Evolutionary conservation across 371 early-diverging fungal species (phyloP), one percentile per base, ranked within the genome.

Genomic region (Actinomortierella ambigua): DNA sequence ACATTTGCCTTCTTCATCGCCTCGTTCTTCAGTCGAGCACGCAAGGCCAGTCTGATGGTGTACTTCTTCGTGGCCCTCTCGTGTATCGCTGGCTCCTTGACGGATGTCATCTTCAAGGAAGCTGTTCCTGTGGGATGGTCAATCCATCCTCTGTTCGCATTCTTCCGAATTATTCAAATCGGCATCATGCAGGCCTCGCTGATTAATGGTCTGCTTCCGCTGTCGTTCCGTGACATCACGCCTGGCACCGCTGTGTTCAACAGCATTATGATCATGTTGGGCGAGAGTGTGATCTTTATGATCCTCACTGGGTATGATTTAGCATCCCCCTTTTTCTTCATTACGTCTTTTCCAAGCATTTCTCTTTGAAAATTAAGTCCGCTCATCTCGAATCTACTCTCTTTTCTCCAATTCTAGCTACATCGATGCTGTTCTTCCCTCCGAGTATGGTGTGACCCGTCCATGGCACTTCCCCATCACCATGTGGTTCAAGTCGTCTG

Each of bases 401-500:
- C 7, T 50, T 28, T n/a, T 20, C 15, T 24, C 11, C 34, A 6
- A 34, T 6, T 34, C 6, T 50, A 65, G 65, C 40, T 66, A 71
- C 17, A 15, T 71, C 27, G 71, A 66, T 23, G 71, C 71, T 1
- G 63, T 71, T 2, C 53, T 87, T 2, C 87, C 87, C 7, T 62
- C 79, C 3, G 89, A 91, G 65, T 90, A 79, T 65, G 92, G 92
- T 23, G 81, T 84, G 42, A 63, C 55, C 3, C 81, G 79, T 63
- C 79, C 83, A 9, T 91, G 90, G 90, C 81, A 91, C 69, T 89
- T 82, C 57, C 80, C 83, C 18, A 59, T 90, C 54, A 69, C 86
- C 14, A 75, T 77, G 14, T 59, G 80, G 29, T 80, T 82, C 64
- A 56, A 70, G 8, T 27, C 34, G 34, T 34, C 34, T 4, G 4